Percentiles rank a stretch among this genome's conserved stretches.
phyloP scores from a whole-genome alignment of 2,329 filamentous ascomycete species.

The Trichoderma cornu-damae region DNA sequence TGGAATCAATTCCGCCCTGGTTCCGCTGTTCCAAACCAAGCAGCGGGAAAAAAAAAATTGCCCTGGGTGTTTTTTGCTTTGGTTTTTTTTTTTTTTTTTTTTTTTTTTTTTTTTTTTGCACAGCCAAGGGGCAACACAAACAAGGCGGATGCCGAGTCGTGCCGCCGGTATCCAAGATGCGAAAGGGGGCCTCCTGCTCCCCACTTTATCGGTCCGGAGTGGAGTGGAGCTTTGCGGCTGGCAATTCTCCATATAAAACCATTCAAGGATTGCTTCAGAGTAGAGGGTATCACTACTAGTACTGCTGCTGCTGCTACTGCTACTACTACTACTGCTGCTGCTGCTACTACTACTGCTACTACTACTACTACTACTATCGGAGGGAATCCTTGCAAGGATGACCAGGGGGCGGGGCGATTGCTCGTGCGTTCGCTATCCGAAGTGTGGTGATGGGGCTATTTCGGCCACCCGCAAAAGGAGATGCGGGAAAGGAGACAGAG shows the following conservation, averaged over 20 bases:
- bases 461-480: background rate
- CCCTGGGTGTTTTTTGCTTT: too few relatives aligned
- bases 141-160: constrained; percentile 7
- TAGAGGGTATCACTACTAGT: too few relatives aligned
- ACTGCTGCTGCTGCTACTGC: too few relatives aligned
- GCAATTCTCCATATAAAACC: background rate
- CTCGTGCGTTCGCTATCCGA: background rate
- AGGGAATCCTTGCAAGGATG: background rate
- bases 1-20: constrained; percentile 17
- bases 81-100: too few relatives aligned
- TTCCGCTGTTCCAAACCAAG: constrained; percentile 10
- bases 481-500: background rate
- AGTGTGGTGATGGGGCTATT: background rate
- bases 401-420: background rate
- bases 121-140: too few relatives aligned
- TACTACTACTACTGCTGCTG: too few relatives aligned
- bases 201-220: constrained; percentile 17
- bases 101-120: too few relatives aligned
- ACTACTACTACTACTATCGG: too few relatives aligned
- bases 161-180: constrained; percentile 16
- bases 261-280: too few relatives aligned
- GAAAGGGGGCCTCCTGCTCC: background rate
- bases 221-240: background rate
- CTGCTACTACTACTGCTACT: too few relatives aligned
- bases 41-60: too few relatives aligned